Evolutionary conservation across 78 protist genomes (phyloP).

Genomic region (Polysphondylium violaceum): DNA sequence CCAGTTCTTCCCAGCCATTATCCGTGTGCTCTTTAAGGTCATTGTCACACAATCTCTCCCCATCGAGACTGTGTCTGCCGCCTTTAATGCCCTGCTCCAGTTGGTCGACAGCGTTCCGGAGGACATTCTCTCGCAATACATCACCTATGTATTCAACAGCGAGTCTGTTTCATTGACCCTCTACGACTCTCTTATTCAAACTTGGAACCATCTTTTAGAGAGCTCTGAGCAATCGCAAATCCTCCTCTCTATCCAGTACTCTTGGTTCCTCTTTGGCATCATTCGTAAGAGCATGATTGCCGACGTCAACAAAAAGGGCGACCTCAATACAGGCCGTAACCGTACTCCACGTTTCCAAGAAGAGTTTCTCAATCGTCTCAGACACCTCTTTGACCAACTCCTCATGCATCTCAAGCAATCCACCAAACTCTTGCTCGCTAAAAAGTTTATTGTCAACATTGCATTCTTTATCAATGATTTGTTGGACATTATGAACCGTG

Average conservation of each 20-base stretch:
- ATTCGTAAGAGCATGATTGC: conserved; percentile 74
- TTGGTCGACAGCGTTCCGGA: conserved; percentile 24
- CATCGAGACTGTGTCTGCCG: neutral
- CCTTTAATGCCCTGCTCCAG: conserved; percentile 29
- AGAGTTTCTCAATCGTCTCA: conserved; percentile 11
- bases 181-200: conserved; percentile 29
- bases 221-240: neutral
- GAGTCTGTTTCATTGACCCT: neutral
- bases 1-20: conserved; percentile 52
- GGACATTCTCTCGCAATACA: neutral
- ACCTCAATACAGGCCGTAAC: conserved; percentile 38
- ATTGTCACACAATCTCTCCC: neutral
- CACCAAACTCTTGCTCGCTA: conserved; percentile 26
- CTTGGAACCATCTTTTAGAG: conserved; percentile 50
- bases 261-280: conserved; percentile 78
- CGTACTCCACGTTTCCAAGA: conserved; percentile 36
- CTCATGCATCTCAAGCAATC: conserved; percentile 17
- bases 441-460: conserved; percentile 22
- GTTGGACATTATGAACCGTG: conserved; percentile 40
- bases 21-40: conserved; percentile 31
- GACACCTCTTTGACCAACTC: conserved; percentile 24
- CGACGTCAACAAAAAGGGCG: conserved; percentile 20
- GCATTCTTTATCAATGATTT: conserved; percentile 60
- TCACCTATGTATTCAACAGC: conserved; percentile 24
- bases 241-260: conserved; percentile 34